Conservation (phyloP, 768 basidiomycete species). For the Rhodotorula kratochvilovae region DNA sequence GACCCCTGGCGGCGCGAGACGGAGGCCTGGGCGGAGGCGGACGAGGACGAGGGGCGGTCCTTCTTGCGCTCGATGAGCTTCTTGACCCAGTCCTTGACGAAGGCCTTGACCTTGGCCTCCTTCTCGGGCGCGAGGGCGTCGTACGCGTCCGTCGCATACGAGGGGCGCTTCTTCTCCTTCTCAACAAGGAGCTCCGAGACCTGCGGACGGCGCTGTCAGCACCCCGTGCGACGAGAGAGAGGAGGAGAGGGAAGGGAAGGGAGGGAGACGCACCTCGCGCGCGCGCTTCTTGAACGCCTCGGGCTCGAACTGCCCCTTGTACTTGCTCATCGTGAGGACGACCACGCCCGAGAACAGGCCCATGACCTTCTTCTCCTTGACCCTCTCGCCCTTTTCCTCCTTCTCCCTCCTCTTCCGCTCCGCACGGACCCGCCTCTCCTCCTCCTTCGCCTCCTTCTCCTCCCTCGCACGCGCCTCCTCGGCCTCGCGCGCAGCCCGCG, state of each 20-base stretch:
- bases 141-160: conserved; percentile 67
- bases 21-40: too few species aligned
- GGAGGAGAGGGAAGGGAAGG: neutral
- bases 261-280: conserved; percentile 64
- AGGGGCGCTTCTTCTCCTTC: conserved; percentile 87
- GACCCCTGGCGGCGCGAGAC: neutral
- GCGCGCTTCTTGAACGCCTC: conserved; percentile 92
- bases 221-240: too few species aligned
- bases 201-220: conserved; percentile 50
- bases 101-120: conserved; percentile 80
- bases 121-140: conserved; percentile 82
- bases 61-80: conserved; percentile 56
- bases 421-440: conserved; percentile 23
- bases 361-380: conserved; percentile 68
- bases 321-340: conserved; percentile 87
- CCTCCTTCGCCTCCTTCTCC: conserved; percentile 25
- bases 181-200: conserved; percentile 80
- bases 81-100: conserved; percentile 80
- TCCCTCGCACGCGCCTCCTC: conserved; percentile 35
- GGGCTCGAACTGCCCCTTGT: conserved; percentile 63
- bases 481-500: conserved; percentile 38
- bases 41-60: neutral
- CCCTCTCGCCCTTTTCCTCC: conserved; percentile 26
- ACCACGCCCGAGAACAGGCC: conserved; percentile 85
- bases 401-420: conserved; percentile 56